phyloP scores from a whole-genome alignment of 2,329 filamentous ascomycete species.

The Blastomyces parvus region DNA sequence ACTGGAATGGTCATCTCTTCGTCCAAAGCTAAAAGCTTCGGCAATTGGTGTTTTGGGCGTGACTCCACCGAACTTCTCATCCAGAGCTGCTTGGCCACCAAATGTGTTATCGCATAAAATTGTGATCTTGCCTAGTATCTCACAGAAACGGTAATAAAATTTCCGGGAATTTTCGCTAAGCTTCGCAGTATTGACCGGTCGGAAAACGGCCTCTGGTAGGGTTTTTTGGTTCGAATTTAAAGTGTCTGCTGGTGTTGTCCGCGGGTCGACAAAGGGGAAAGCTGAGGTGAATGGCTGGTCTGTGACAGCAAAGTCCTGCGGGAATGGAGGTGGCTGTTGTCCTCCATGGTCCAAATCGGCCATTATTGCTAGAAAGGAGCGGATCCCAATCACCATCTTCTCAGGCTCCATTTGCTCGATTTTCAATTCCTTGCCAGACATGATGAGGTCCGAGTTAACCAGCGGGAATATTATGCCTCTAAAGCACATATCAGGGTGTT shows the following conservation, averaged over 20 bases:
- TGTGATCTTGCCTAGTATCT: constrained; percentile 90
- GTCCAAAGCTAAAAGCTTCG: constrained; percentile 83
- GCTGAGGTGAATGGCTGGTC: constrained; percentile 13
- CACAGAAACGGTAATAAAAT: constrained; percentile 84
- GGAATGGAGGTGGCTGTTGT: constrained; percentile 70
- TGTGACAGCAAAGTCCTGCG: constrained; percentile 46
- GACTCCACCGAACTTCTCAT: constrained; percentile 84
- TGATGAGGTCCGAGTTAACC: constrained; percentile 85
- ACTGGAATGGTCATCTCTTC: constrained; percentile 67
- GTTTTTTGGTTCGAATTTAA: constrained; percentile 35
- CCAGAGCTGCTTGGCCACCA: constrained; percentile 85
- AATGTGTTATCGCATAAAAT: constrained; percentile 96
- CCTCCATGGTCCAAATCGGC: constrained; percentile 81
- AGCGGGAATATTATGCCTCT: constrained; percentile 86
- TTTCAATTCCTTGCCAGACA: constrained; percentile 63
- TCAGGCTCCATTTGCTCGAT: constrained; percentile 94
- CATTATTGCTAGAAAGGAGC: constrained; percentile 88
- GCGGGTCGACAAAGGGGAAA: constrained; percentile 7
- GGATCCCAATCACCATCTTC: constrained; percentile 92
- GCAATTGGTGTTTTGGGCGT: constrained; percentile 91
- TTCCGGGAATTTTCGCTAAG: constrained; percentile 70
- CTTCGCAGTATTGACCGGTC: constrained; percentile 49
- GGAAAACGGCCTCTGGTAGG: constrained; percentile 29
- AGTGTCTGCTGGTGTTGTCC: constrained; percentile 8
- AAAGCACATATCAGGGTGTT: constrained; percentile 89